These are phyloP conservation scores for Moricandia arvensis DNA, from an alignment of 345 rosid genomes.

Conservation along the genomic window DNA sequence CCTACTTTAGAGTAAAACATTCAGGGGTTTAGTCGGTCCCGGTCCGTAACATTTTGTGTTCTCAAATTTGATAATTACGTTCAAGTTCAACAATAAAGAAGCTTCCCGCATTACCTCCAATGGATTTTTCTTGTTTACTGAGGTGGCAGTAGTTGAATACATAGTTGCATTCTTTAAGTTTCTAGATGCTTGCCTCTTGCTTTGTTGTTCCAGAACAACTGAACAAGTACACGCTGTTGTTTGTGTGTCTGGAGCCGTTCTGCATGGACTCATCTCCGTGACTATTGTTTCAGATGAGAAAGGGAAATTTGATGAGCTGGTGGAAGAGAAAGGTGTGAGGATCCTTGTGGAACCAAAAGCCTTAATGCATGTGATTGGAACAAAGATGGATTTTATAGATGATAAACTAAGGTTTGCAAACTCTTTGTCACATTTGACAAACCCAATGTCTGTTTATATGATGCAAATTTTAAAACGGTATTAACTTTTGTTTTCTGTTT, in stretches of 20 bases:
- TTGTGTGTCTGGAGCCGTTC: not conserved
- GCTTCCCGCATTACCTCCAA: not conserved
- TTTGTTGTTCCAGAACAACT: slow-evolving; percentile 8
- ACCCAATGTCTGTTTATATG: not conserved
- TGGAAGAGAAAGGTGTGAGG: slow-evolving; percentile 82
- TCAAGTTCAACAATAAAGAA: not conserved
- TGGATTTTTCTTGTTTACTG: not conserved
- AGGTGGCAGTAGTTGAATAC: not conserved
- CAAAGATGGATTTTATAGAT: slow-evolving; percentile 85
- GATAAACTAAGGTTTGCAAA: slow-evolving; percentile 70
- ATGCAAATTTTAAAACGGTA: not conserved
- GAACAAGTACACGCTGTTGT: not conserved
- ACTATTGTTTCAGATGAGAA: slow-evolving; percentile 53
- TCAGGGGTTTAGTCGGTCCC: not conserved
- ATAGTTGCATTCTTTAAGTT: not conserved
- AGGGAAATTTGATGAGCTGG: slow-evolving; percentile 76
- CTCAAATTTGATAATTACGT: not conserved
- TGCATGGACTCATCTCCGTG: not conserved
- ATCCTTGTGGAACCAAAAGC: slow-evolving; percentile 85
- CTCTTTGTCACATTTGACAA: not conserved
- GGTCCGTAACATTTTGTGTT: not conserved
- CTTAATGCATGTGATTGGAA: slow-evolving; percentile 83
- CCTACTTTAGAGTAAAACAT: not conserved
- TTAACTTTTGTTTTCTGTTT: not conserved
- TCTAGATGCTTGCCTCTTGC: slow-evolving; percentile 2